phyloP scores from a whole-genome alignment of 2,329 filamentous ascomycete species.

The Arthrocladium fulminans region DNA sequence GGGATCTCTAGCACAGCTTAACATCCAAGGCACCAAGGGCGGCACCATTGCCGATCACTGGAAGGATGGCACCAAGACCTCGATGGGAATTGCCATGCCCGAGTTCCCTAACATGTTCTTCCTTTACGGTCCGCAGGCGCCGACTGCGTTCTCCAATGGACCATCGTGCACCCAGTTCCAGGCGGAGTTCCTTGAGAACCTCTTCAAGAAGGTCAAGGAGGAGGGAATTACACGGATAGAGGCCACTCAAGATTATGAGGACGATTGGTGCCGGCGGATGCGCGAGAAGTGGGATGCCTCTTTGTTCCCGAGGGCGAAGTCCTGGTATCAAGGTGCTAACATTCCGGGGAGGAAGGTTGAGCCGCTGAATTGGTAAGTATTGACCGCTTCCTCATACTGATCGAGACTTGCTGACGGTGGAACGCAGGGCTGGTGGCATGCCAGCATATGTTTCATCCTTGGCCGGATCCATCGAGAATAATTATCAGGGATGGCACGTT shows the following conservation, averaged over 20 bases:
- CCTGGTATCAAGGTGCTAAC: conserved; percentile 50
- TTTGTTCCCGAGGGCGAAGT: conserved; percentile 43
- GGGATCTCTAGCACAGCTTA: conserved; percentile 34
- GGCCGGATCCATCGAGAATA: conserved; percentile 14
- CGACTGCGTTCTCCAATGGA: conserved; percentile 48
- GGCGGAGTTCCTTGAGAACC: conserved; percentile 44
- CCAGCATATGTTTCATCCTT: conserved; percentile 16
- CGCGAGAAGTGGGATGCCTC: conserved; percentile 37
- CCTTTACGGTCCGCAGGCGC: conserved; percentile 49
- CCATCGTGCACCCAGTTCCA: conserved; percentile 48
- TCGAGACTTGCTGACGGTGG: conserved; percentile 3
- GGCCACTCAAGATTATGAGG: conserved; percentile 37
- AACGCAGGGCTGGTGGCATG: conserved; percentile 18
- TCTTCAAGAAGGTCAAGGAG: conserved; percentile 41
- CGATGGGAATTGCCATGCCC: conserved; percentile 35
- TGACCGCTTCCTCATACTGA: not conserved
- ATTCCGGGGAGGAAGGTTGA: conserved; percentile 48
- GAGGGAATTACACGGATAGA: conserved; percentile 45
- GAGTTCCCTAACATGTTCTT: conserved; percentile 45
- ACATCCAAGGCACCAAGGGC: conserved; percentile 29
- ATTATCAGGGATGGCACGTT: conserved; percentile 17
- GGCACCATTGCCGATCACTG: conserved; percentile 31
- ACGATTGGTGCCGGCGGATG: conserved; percentile 40
- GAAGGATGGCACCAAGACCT: conserved; percentile 30
- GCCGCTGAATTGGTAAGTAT: conserved; percentile 37